Evolutionary conservation across 805 yeast species (phyloP), one percentile per base, ranked within the genome.

Genomic region (Candida silvicultrix): DNA sequence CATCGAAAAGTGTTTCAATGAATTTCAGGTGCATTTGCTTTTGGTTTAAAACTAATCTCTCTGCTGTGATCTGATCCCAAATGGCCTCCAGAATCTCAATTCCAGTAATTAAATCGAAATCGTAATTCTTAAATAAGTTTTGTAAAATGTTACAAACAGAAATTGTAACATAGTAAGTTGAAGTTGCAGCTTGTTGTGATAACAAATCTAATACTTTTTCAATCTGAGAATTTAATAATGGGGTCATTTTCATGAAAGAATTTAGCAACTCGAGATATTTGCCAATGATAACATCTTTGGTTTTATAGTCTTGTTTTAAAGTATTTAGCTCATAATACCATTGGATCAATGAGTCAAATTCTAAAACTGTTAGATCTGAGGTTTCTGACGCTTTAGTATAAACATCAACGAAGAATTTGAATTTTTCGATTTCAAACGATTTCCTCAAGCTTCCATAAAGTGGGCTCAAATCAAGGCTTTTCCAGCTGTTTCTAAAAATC

Each of bases 41-140:
- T 51, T 88, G 94, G 39, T 77, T 75, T 37, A 86, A 66, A 25
- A 82, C 75, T 35, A 89, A 65, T 41, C 95, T 68, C 11, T 80
- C 82, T 1, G 73, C 70, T 16, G 71, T 71, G 21, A 88, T 57
- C 20, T 71, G 74, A 4, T 64, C 65, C 94, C 96, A 87, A 18
- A 85, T 68, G 0, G 62, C 56, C 2, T 63, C 55, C 38, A 77
- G 47, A 16, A 71, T 63, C 2, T 60, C 64, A 15, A 69, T 58
- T 19, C 75, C 46, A 4, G 49, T 45, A 6, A 54, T 22, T 2
- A 65, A 16, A 32, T 59, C 62, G 20, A 52, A 21, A 2, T 44
- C 47, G 32, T 57, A 58, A 18, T 49, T 49, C 2, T 41, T 43
- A 23, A 58, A 36, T 5, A 59, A 35, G 38, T 41, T 45, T 20